Conservation (phyloP, 1,139 yeast species). For the Yamadazyma jaroonii region DNA sequence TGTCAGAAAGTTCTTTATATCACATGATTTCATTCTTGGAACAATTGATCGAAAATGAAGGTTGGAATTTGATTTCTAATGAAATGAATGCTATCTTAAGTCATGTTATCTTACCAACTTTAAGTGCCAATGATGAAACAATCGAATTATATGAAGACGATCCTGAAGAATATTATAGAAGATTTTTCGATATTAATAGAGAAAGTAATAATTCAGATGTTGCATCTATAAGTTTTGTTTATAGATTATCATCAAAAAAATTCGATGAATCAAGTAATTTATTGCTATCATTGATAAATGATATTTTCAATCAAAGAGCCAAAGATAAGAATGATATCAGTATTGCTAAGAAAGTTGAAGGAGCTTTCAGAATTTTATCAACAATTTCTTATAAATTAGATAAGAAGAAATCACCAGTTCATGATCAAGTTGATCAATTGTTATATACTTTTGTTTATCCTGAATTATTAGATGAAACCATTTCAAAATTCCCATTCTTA, state of each 20-base stretch:
- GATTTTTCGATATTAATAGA: constrained; percentile 66
- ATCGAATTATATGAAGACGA: constrained; percentile 69
- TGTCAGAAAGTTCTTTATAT: constrained; percentile 57
- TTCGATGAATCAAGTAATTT: constrained; percentile 42
- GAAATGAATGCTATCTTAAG: constrained; percentile 57
- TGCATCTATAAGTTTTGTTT: constrained; percentile 77
- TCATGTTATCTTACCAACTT: constrained; percentile 62
- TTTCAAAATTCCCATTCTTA: constrained; percentile 41
- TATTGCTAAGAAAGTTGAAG: constrained; percentile 45
- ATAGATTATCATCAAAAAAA: constrained; percentile 45
- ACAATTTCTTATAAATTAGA: constrained; percentile 45
- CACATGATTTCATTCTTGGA: constrained; percentile 65
- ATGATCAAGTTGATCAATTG: constrained; percentile 46
- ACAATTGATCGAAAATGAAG: constrained; percentile 54
- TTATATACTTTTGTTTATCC: constrained; percentile 46
- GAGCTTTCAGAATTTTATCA: constrained; percentile 49
- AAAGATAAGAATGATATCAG: constrained; percentile 27
- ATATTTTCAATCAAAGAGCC: constrained; percentile 45
- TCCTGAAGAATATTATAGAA: constrained; percentile 69
- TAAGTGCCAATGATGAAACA: constrained; percentile 53
- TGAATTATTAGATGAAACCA: constrained; percentile 36
- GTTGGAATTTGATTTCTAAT: constrained; percentile 52
- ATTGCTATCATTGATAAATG: constrained; percentile 48
- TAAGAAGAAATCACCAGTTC: constrained; percentile 37
- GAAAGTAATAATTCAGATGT: constrained; percentile 76